Conservation (phyloP, 768 basidiomycete genomes). For the Lactarius trivialis region DNA sequence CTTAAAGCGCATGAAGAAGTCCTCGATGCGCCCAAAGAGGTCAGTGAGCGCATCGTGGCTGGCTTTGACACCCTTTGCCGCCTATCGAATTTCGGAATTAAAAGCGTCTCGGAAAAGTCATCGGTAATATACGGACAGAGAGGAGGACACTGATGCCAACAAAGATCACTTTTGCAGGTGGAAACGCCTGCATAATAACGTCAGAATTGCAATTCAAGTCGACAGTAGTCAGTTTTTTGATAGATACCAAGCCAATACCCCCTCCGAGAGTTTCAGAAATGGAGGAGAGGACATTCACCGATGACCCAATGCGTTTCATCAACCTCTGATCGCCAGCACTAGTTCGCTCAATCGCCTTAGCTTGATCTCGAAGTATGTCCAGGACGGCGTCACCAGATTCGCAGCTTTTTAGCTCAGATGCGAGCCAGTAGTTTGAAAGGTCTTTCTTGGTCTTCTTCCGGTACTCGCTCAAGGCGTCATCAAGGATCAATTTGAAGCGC, state of each 20-base stretch:
- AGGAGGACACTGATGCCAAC: not conserved
- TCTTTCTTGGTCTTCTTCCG: not conserved
- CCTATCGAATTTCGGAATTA: not conserved
- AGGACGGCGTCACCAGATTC: not conserved
- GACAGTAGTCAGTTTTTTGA: not conserved
- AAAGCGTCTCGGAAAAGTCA: not conserved
- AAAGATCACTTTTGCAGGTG: constrained; percentile 3
- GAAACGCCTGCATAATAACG: not conserved
- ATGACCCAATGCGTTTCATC: not conserved
- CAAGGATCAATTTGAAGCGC: not conserved
- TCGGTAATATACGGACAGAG: not conserved
- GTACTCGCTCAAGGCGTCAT: not conserved
- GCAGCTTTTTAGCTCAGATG: not conserved
- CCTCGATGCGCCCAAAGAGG: not conserved
- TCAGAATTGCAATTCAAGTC: not conserved
- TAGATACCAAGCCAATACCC: not conserved
- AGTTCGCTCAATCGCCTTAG: not conserved
- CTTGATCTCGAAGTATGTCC: not conserved
- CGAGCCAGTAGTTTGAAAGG: not conserved
- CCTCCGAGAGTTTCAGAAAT: not conserved
- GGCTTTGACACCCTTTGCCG: not conserved
- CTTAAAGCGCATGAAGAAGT: not conserved
- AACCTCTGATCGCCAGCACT: not conserved
- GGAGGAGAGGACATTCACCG: not conserved
- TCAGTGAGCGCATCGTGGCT: not conserved